A percentile compares a stretch with the other conserved stretches of the same genome.
Evolutionary conservation across 352 stramenopile genomes (phyloP).

Genomic region (Phytopythium chamaehyphon): DNA sequence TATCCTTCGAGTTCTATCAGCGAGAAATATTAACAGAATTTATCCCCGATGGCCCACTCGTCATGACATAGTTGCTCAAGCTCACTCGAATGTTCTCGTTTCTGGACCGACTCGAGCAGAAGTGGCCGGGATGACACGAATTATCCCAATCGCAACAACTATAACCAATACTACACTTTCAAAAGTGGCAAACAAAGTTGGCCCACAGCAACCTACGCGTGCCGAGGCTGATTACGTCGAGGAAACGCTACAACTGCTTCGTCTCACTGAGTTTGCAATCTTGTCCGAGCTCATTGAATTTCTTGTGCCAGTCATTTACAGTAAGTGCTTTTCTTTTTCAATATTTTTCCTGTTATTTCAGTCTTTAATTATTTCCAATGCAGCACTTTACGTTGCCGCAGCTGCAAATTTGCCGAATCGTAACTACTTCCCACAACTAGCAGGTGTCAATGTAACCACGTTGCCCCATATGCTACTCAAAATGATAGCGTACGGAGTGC

Average conservation of each 20-base stretch:
- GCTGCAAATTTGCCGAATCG: slow-evolving; percentile 20
- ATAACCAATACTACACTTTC: background rate
- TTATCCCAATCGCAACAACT: background rate
- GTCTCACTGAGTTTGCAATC: slow-evolving; percentile 32
- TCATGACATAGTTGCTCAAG: too few species aligned
- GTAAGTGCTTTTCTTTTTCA: too few species aligned
- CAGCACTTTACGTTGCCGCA: background rate
- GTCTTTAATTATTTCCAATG: too few species aligned
- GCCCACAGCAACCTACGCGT: background rate
- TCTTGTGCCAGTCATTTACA: slow-evolving; percentile 29
- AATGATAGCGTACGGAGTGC: slow-evolving; percentile 12
- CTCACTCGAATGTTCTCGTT: too few species aligned
- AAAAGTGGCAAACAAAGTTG: background rate
- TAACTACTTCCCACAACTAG: slow-evolving; percentile 24
- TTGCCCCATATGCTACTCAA: slow-evolving; percentile 6
- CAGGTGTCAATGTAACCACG: slow-evolving; percentile 1
- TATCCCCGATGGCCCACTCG: too few species aligned
- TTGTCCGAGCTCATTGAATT: slow-evolving; percentile 41
- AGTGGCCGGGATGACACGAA: too few species aligned
- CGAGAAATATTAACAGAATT: too few species aligned
- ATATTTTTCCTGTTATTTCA: too few species aligned
- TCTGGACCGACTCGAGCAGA: too few species aligned
- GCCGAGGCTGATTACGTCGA: slow-evolving; percentile 13
- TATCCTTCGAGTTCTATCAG: too few species aligned
- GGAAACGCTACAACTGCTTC: slow-evolving; percentile 13